Percentiles rank a stretch among this genome's conserved stretches.
Evolutionary conservation across 31 red algal species (phyloP).

Genomic region (Odonthalia washingtoniensis): DNA sequence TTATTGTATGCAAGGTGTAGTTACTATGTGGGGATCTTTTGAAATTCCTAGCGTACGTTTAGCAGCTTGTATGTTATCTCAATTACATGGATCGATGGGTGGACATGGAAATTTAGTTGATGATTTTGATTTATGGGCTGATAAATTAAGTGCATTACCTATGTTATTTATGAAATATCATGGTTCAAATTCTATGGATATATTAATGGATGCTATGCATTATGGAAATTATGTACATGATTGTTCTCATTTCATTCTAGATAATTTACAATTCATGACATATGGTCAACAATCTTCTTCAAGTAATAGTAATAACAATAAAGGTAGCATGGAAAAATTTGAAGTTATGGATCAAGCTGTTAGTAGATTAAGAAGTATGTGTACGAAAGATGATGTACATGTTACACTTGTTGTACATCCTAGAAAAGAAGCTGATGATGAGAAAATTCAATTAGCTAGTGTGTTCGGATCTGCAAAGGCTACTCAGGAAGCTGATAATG

Average conservation of each 20-base stretch:
- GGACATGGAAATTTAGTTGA: slow-evolving; percentile 39
- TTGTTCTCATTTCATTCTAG: slow-evolving; percentile 82
- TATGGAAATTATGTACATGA: slow-evolving; percentile 91
- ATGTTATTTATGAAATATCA: slow-evolving; percentile 91
- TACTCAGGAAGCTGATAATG: slow-evolving; percentile 97
- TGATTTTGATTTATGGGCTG: slow-evolving; percentile 80
- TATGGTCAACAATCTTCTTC: slow-evolving; percentile 31
- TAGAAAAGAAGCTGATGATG: slow-evolving; percentile 86
- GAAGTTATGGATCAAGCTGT: slow-evolving; percentile 87
- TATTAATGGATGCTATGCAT: slow-evolving; percentile 89
- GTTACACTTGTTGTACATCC: slow-evolving; percentile 95
- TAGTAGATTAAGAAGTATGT: slow-evolving; percentile 75
- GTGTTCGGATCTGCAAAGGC: slow-evolving; percentile 93
- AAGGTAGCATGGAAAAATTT: slow-evolving; percentile 59
- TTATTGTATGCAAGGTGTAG: slow-evolving; percentile 87
- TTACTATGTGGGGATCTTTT: slow-evolving; percentile 94
- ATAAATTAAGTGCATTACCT: slow-evolving; percentile 75
- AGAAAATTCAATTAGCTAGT: slow-evolving; percentile 71
- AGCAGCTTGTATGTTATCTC: slow-evolving; percentile 61
- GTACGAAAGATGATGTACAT: slow-evolving; percentile 76
- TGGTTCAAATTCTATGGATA: slow-evolving; percentile 78
- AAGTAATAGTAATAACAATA: neutral
- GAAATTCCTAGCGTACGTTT: slow-evolving; percentile 77
- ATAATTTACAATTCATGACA: slow-evolving; percentile 98
- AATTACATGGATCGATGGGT: slow-evolving; percentile 66